These are phyloP conservation scores for Luzula sylvatica DNA, from an alignment of 176 grass and related monocot genomes.

Conservation along the genomic window DNA sequence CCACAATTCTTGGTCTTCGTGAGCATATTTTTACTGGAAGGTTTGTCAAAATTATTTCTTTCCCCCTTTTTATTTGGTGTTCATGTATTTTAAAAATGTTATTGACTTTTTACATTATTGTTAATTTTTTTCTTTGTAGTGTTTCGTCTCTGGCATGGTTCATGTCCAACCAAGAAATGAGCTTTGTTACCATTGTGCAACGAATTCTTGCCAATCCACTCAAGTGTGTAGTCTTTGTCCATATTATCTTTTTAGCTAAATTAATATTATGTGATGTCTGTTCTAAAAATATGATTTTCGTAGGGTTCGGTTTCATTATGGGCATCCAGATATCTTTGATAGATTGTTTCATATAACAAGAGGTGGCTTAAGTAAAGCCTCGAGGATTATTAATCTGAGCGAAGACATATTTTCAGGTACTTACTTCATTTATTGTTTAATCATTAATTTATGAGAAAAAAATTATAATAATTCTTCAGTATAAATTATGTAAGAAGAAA, in stretches of 20 bases:
- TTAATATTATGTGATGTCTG: neutral
- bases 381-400: slow-evolving; percentile 93
- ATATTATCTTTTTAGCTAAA: slow-evolving; percentile 17
- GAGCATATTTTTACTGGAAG: slow-evolving; percentile 99
- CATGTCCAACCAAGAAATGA: slow-evolving; percentile 99
- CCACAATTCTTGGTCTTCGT: slow-evolving; percentile 88
- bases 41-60: slow-evolving; percentile 30
- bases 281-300: slow-evolving; percentile 6
- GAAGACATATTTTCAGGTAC: slow-evolving; percentile 98
- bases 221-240: slow-evolving; percentile 73
- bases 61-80: too few relatives aligned
- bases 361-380: slow-evolving; percentile 97
- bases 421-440: neutral
- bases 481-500: too few relatives aligned
- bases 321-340: slow-evolving; percentile 98
- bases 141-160: slow-evolving; percentile 99
- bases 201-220: slow-evolving; percentile 92
- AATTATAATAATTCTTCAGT: neutral
- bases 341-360: slow-evolving; percentile 97
- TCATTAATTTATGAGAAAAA: slow-evolving; percentile 1
- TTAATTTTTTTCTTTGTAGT: slow-evolving; percentile 40
- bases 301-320: slow-evolving; percentile 98
- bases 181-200: slow-evolving; percentile 97
- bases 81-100: too few relatives aligned
- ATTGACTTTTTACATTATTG: neutral